Base-by-base conservation (phyloP, 176 grass and related monocot species). In the Rhynchospora pubera region DNA sequence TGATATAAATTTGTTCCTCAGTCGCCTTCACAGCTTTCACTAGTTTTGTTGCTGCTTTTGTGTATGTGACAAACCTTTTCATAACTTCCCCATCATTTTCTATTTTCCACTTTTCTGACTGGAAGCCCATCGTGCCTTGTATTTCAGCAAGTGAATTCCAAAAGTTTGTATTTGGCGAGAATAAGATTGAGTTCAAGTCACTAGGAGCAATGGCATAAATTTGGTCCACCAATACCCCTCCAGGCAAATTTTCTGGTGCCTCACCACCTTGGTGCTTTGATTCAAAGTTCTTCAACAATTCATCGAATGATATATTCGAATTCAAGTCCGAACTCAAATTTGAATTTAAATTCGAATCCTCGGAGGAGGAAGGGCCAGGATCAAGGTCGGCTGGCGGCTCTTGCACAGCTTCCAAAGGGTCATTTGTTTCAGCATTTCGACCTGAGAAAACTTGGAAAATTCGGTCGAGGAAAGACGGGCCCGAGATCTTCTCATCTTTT, bases 1-100 rank as follows among this genome's bases (percentile, higher is more conserved):
- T 94, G 65, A 89, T 68, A 83, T 94, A 98, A 74, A 78, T 57
- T 53, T 93, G 77, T 30, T 97, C 95, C 76, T 97, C 95, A 21
- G 90, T 94, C 57, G 90, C 95, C 83, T 89, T 93, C 73, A 98
- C 95, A 7, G 96, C 89, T 70, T 99, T 99, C 57, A 99, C 79
- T 24, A 99, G 83, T 88, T 91, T 94, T 55, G 92, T 87, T 50
- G 96, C 87, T 66, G 96, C 90, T 74, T 89, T 99, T 77, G 87
- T 99, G 82, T 93, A 99, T 80, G 74, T 93, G 23, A 95, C 84
- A 46, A 93, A 78, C 83, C 96, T 91, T 86, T 84, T 95, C 75
- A 93, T 84, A 75, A 74, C 83, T 57, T 93, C 87, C 43, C 84
- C 92, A 6, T 89, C 84, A 87, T 87, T 89, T 90, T 90, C 91